Evolutionary conservation across 345 rosid genomes (phyloP).

Genomic region (Populus nigra): DNA sequence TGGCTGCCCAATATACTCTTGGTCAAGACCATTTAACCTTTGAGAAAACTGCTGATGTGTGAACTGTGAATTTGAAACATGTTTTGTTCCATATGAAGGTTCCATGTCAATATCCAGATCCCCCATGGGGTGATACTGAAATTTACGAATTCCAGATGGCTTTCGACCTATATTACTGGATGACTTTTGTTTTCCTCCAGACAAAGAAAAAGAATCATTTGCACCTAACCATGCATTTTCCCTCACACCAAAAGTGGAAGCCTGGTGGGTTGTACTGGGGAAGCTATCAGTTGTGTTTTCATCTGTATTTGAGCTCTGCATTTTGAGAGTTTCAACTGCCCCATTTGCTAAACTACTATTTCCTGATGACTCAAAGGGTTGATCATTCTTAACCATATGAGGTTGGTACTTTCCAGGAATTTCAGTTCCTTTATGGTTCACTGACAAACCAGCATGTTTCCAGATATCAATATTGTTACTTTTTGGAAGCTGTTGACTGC

Average conservation of each 20-base stretch:
- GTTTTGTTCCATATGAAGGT: constrained; percentile 40
- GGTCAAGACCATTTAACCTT: constrained; percentile 35
- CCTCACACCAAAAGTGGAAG: constrained; percentile 31
- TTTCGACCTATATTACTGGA: constrained; percentile 39
- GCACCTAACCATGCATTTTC: constrained; percentile 49
- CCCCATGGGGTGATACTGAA: constrained; percentile 97
- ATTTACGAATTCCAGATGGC: constrained; percentile 54
- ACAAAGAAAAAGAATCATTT: constrained; percentile 37
- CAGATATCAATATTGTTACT: constrained; percentile 42
- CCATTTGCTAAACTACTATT: constrained; percentile 39
- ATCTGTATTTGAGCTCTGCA: constrained; percentile 30
- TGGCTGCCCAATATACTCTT: constrained; percentile 34
- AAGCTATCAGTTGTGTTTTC: constrained; percentile 39
- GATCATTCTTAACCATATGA: constrained; percentile 37
- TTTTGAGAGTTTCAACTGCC: constrained; percentile 24
- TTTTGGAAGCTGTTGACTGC: constrained; percentile 36
- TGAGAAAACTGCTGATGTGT: constrained; percentile 33
- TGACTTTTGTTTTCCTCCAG: constrained; percentile 49
- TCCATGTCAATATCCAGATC: constrained; percentile 56
- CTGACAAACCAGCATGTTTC: constrained; percentile 42
- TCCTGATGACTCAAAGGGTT: constrained; percentile 45
- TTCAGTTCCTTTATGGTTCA: constrained; percentile 30
- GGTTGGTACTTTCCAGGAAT: constrained; percentile 26
- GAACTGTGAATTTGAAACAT: constrained; percentile 30
- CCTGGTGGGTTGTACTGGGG: constrained; percentile 30